Percentiles rank a stretch among this genome's conserved stretches.
Conservation (phyloP, 805 yeast genomes). For the Zygosaccharomyces bisporus region DNA sequence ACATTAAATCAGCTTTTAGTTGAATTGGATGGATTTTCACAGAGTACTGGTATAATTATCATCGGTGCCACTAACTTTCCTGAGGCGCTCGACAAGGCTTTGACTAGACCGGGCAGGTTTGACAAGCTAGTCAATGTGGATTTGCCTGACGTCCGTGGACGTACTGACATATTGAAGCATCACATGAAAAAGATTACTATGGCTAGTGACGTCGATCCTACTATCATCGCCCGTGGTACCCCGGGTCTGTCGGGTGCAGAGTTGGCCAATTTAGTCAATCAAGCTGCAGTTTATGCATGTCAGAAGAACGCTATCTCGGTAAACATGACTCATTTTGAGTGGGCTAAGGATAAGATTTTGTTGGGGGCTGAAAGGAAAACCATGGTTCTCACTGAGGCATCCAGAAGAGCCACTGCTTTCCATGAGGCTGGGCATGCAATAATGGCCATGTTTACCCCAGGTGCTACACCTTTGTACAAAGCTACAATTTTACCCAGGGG, state of each 20-base stretch:
- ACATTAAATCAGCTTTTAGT: slow-evolving; percentile 93
- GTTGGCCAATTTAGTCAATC: slow-evolving; percentile 89
- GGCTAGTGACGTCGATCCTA: slow-evolving; percentile 79
- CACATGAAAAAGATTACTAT: slow-evolving; percentile 90
- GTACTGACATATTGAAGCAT: slow-evolving; percentile 85
- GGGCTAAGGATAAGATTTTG: slow-evolving; percentile 98
- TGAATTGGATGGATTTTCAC: slow-evolving; percentile 93
- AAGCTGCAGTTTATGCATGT: slow-evolving; percentile 96
- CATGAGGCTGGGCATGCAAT: slow-evolving; percentile 99
- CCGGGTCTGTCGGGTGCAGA: slow-evolving; percentile 99
- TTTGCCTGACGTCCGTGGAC: slow-evolving; percentile 96
- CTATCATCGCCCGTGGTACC: slow-evolving; percentile 91
- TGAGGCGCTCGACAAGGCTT: slow-evolving; percentile 91
- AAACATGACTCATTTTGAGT: slow-evolving; percentile 87
- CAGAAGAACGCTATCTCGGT: slow-evolving; percentile 88
- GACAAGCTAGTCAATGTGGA: slow-evolving; percentile 95
- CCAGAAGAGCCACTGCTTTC: slow-evolving; percentile 89
- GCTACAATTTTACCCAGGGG: slow-evolving; percentile 98
- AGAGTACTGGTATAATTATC: slow-evolving; percentile 86
- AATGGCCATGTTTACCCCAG: slow-evolving; percentile 91
- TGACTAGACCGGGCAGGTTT: slow-evolving; percentile 97
- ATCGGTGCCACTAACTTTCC: slow-evolving; percentile 99
- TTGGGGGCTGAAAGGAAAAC: slow-evolving; percentile 98
- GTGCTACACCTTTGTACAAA: slow-evolving; percentile 92
- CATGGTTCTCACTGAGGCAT: slow-evolving; percentile 95